A percentile compares a stretch with the other conserved stretches of the same genome.
Conservation (phyloP, 495 filamentous ascomycete species). For the Trichocladium uniseriatum region DNA sequence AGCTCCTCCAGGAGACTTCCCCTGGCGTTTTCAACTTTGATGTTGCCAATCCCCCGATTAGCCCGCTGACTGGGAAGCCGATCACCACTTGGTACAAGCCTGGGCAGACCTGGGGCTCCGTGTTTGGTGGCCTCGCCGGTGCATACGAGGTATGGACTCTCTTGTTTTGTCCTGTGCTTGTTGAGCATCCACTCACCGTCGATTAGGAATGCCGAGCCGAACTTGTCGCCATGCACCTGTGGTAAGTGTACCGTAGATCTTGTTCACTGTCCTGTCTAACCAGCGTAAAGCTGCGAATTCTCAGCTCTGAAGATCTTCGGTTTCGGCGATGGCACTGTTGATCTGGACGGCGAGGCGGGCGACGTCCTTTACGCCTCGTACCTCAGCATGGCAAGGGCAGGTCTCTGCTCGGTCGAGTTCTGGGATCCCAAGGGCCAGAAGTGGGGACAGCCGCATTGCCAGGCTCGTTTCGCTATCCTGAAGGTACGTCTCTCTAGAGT, state of each 20-base stretch:
- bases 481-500: conserved; percentile 18
- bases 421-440: conserved; percentile 81
- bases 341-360: conserved; percentile 68
- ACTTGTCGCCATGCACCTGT: conserved; percentile 86
- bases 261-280: conserved; percentile 47
- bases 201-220: conserved; percentile 51
- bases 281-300: conserved; percentile 61
- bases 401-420: conserved; percentile 73
- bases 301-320: conserved; percentile 84
- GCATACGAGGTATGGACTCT: conserved; percentile 63
- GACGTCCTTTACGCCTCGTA: conserved; percentile 81
- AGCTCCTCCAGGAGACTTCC: conserved; percentile 81
- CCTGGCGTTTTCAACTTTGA: conserved; percentile 84
- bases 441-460: conserved; percentile 93
- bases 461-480: conserved; percentile 87
- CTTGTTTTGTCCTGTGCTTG: not conserved
- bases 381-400: conserved; percentile 85
- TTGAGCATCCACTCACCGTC: not conserved
- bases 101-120: conserved; percentile 86
- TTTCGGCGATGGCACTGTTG: conserved; percentile 61
- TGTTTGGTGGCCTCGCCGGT: conserved; percentile 77
- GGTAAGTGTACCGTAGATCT: conserved; percentile 46
- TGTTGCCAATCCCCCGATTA: conserved; percentile 64
- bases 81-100: conserved; percentile 84
- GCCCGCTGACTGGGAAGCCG: conserved; percentile 66